Evolutionary conservation across 1,139 yeast genomes (phyloP).

Genomic region (Pichia sp.): DNA sequence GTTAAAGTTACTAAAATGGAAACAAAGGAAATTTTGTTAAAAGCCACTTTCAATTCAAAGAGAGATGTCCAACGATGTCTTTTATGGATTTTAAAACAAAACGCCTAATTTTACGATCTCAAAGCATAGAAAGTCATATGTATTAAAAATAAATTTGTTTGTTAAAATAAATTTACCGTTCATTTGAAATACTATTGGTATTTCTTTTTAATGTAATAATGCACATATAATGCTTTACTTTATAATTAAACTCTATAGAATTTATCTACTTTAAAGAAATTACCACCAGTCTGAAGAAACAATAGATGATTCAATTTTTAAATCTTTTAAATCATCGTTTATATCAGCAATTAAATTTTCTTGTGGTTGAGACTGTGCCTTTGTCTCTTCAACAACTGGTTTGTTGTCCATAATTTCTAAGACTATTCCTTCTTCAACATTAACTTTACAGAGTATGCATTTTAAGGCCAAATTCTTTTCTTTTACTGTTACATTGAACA

Average conservation of each 20-base stretch:
- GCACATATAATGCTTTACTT: background rate
- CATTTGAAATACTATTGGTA: too few relatives aligned
- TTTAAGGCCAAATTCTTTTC: conserved; percentile 43
- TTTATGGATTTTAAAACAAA: conserved; percentile 39
- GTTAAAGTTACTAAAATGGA: conserved; percentile 16
- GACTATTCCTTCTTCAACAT: conserved; percentile 23
- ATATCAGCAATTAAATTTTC: background rate
- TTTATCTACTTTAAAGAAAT: background rate
- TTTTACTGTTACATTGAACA: conserved; percentile 32
- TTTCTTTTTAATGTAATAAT: too few relatives aligned
- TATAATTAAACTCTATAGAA: background rate
- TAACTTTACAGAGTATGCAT: conserved; percentile 41
- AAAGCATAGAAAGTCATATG: too few relatives aligned
- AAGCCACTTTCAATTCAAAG: conserved; percentile 52
- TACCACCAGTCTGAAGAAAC: conserved; percentile 24
- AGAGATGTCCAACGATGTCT: conserved; percentile 60
- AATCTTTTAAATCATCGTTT: conserved; percentile 4
- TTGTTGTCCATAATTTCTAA: conserved; percentile 6
- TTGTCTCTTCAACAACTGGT: background rate
- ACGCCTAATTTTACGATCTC: background rate
- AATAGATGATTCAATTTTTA: conserved; percentile 8
- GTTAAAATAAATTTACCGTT: too few relatives aligned
- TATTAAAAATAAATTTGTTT: too few relatives aligned
- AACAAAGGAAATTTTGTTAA: conserved; percentile 32
- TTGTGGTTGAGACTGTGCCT: background rate